phyloP scores from a whole-genome alignment of 2,329 filamentous ascomycete genomes.

The Talaromyces piceae region DNA sequence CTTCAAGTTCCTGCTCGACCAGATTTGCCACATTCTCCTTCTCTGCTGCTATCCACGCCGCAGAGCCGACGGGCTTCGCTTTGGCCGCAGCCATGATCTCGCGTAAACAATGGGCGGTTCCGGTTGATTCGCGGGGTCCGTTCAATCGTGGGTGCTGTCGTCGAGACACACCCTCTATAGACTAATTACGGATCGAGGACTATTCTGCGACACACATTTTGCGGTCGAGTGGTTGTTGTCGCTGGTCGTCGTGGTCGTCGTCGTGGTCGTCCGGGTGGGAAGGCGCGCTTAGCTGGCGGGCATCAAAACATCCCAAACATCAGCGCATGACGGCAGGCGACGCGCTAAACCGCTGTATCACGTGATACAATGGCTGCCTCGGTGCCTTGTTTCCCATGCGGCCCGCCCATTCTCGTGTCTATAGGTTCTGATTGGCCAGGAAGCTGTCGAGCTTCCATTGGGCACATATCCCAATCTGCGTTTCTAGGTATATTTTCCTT shows the following conservation, averaged over 20 bases:
- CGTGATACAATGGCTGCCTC: slow-evolving; percentile 7
- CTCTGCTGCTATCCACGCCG: slow-evolving; percentile 80
- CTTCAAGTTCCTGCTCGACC: slow-evolving; percentile 74
- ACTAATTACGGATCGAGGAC: not conserved
- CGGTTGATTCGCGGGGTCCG: not conserved
- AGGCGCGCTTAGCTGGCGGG: slow-evolving; percentile 1
- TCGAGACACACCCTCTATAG: too few relatives aligned
- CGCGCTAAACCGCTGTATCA: slow-evolving; percentile 14
- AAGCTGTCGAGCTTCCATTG: not conserved
- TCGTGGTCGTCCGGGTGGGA: not conserved
- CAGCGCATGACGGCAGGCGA: slow-evolving; percentile 3
- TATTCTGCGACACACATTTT: slow-evolving; percentile 1
- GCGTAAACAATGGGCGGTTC: slow-evolving; percentile 2
- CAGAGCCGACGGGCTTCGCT: slow-evolving; percentile 61
- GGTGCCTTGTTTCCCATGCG: slow-evolving; percentile 1
- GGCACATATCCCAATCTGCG: too few relatives aligned
- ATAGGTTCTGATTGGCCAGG: not conserved
- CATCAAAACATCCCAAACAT: slow-evolving; percentile 11
- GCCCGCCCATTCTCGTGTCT: not conserved
- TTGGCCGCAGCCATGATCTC: slow-evolving; percentile 29
- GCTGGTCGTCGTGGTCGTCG: not conserved
- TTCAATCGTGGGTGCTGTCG: not conserved
- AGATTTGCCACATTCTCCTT: slow-evolving; percentile 69
- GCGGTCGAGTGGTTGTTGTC: not conserved
- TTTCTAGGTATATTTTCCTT: not conserved